Base-by-base conservation (phyloP, 2,329 filamentous ascomycete genomes). In the Emmonsiellopsis sp. region DNA sequence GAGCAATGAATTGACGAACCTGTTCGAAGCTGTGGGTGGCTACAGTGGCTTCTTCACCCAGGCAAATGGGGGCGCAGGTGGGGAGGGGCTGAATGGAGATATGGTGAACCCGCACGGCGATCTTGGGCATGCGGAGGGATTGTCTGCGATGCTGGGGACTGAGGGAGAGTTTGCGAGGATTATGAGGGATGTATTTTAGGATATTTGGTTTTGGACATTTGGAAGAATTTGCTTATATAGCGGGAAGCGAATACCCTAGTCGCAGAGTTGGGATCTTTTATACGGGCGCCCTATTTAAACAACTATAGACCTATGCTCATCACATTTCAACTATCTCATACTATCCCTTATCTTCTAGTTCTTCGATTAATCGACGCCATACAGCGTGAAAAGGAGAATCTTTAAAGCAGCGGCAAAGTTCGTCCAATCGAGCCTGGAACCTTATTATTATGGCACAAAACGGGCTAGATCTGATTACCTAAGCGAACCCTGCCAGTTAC, bases 1-100 rank as follows among this genome's bases (percentile, higher is more conserved):
- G 68, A 76, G 72, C 55, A 72, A 81, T 56, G 82, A 85, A 63
- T 65, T 85, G 49, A 83, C 80, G 3, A 80, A 76, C 56, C 62
- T 85, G 45, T 85, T 85, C 54, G 82, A 85, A 61, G 79, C 81
- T 39, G 81, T 81, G 3, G 82, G 81, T 0, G 77, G 76, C 0
- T 78, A 76, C 57, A 66, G 68, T 14, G 70, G 67, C 37, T 71
- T 73, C 57, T 62, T 73, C 52, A 60, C 65, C 10, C 48, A 52
- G 27, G 21, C 54, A 9, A 37, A 11, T 13, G 56, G 61, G 14
- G 57, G 60, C 40, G 57, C 63, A 31, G 64, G 67, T 8, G 49
- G 71, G 42, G 69, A 72, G 36, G 65, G 66, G 4, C 65, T 73
- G 9, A 66, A 67, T 59, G 67, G 67, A 9, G 56, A 56, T 5